Conservation (phyloP, 2,329 filamentous ascomycete species). For the Clonostachys rosea region DNA sequence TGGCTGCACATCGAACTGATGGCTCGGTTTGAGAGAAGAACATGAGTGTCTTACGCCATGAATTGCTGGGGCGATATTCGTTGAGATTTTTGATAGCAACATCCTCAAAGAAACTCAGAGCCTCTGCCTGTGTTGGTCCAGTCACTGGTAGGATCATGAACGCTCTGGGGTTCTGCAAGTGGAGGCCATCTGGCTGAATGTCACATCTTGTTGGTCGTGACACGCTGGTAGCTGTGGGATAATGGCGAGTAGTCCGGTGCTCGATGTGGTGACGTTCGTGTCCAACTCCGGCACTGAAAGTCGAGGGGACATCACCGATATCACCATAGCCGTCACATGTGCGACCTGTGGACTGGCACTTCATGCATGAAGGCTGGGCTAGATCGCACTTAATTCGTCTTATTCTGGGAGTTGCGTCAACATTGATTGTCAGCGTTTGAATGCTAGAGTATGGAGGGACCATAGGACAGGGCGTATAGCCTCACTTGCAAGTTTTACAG, state of each 20-base stretch:
- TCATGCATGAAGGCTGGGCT: conserved; percentile 22
- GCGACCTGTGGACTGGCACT: conserved; percentile 28
- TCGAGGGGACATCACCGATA: conserved; percentile 1
- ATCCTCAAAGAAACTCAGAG: conserved; percentile 20
- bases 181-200: conserved; percentile 1
- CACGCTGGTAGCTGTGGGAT: background rate
- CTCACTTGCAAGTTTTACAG: conserved; percentile 34
- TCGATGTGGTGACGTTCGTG: conserved; percentile 1
- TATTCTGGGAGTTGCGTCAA: conserved; percentile 15
- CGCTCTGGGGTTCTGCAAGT: conserved; percentile 8
- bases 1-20: conserved; percentile 24
- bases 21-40: conserved; percentile 25
- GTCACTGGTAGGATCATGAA: conserved; percentile 13
- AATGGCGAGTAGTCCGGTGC: background rate
- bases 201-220: background rate
- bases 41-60: conserved; percentile 25
- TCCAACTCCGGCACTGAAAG: conserved; percentile 1
- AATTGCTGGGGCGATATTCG: conserved; percentile 19
- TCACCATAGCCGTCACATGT: conserved; percentile 26
- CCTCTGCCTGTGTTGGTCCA: conserved; percentile 11
- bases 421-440: conserved; percentile 5
- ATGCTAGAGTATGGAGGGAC: conserved; percentile 1
- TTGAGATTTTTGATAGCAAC: conserved; percentile 18
- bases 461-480: conserved; percentile 4
- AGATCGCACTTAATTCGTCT: conserved; percentile 29